These are phyloP conservation scores for Dactylellina drechsleri DNA, from an alignment of 2,329 filamentous ascomycete genomes.

Conservation along the genomic window DNA sequence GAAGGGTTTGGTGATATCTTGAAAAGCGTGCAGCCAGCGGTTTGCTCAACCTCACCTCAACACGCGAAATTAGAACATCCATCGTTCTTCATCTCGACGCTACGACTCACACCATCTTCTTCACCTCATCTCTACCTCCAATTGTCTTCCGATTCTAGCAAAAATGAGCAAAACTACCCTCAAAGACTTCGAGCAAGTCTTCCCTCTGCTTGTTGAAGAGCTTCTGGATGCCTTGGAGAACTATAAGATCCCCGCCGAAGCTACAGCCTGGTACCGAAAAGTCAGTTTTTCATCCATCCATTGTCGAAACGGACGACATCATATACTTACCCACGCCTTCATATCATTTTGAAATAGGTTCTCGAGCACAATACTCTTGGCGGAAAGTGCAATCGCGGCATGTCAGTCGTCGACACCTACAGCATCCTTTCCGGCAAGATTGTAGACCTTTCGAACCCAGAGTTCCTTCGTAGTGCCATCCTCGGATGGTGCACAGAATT, in stretches of 20 bases:
- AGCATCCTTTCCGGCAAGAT: conserved; percentile 77
- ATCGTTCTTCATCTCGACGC: too few species aligned
- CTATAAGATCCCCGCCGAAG: conserved; percentile 84
- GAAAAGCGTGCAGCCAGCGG: conserved; percentile 11
- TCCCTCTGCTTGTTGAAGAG: conserved; percentile 82
- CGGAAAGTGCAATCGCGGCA: conserved; percentile 98
- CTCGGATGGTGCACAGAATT: conserved; percentile 98
- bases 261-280: conserved; percentile 85
- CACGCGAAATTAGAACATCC: too few species aligned
- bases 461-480: conserved; percentile 87
- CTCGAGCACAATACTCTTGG: conserved; percentile 87
- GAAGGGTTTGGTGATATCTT: too few species aligned
- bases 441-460: conserved; percentile 74
- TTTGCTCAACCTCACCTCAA: not conserved
- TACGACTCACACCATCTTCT: too few species aligned
- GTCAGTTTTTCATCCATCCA: conserved; percentile 65
- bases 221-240: conserved; percentile 79
- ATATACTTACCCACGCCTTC: conserved; percentile 11
- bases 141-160: conserved; percentile 23
- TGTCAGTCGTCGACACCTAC: conserved; percentile 93
- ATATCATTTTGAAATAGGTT: conserved; percentile 66
- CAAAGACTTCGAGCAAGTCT: conserved; percentile 88
- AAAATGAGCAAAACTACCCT: conserved; percentile 71
- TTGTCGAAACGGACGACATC: conserved; percentile 11
- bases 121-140: not conserved